Percentiles rank a stretch among this genome's conserved stretches.
Conservation (phyloP, 148 eudicot genomes). For the Euryodendron excelsum region DNA sequence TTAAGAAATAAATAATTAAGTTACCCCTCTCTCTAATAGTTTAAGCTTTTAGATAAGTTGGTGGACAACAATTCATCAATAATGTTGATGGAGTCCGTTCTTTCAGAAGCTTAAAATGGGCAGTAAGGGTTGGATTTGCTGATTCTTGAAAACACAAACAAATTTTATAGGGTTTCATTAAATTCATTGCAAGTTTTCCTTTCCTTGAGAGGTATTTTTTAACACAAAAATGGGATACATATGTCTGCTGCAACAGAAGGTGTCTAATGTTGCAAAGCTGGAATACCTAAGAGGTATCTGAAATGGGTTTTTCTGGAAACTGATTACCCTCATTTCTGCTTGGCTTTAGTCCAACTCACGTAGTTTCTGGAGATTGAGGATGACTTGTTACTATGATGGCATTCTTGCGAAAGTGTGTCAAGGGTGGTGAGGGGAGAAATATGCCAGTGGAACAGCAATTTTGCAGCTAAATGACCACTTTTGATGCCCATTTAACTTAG, state of each 20-base stretch:
- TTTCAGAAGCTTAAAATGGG: neutral
- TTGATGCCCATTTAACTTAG: neutral
- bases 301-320: neutral
- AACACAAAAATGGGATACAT: neutral
- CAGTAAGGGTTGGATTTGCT: neutral
- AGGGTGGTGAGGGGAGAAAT: neutral
- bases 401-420: neutral
- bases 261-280: neutral
- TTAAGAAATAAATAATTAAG: too few species aligned
- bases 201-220: neutral
- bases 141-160: neutral
- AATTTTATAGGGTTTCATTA: neutral
- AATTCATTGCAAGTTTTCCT: neutral
- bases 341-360: neutral
- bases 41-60: too few species aligned
- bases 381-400: neutral
- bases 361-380: neutral
- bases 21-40: too few species aligned
- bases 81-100: neutral
- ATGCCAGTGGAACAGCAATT: neutral
- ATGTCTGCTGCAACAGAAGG: neutral
- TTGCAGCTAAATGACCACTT: neutral
- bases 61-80: too few species aligned
- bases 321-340: neutral
- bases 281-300: neutral